Evolutionary conservation across 371 early-diverging fungal genomes (phyloP).

Genomic region (Chytridium lagenaria): DNA sequence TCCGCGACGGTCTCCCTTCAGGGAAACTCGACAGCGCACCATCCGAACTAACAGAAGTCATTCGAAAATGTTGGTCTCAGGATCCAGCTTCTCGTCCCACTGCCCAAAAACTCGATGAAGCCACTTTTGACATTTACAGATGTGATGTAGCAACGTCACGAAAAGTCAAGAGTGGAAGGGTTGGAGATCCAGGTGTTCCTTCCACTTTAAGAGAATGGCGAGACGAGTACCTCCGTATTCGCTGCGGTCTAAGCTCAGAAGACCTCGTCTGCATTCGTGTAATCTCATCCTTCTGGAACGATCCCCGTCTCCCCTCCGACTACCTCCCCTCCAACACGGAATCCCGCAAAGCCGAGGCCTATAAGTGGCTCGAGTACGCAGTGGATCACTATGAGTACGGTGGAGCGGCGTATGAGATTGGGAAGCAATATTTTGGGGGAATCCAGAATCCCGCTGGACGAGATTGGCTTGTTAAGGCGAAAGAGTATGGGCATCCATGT

Average conservation of each 20-base stretch:
- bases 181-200: neutral
- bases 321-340: neutral
- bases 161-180: neutral
- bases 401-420: conserved; percentile 18
- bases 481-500: neutral
- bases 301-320: neutral
- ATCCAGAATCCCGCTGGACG: neutral
- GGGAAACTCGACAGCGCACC: neutral
- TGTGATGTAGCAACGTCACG: neutral
- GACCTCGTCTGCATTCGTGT: conserved; percentile 18
- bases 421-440: neutral
- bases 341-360: neutral
- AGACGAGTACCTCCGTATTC: conserved; percentile 18
- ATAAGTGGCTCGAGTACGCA: neutral
- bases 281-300: neutral
- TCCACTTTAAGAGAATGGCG: neutral
- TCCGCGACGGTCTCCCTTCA: neutral
- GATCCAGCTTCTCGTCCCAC: neutral
- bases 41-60: neutral
- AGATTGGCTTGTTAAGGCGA: conserved; percentile 4
- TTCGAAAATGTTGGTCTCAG: neutral
- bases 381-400: conserved; percentile 12
- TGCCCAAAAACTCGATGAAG: conserved; percentile 4
- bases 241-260: conserved; percentile 5
- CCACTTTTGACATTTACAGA: conserved; percentile 3